Evolutionary conservation across 2,329 filamentous ascomycete species (phyloP).

Genomic region (Aspergillus puulaauensis): DNA sequence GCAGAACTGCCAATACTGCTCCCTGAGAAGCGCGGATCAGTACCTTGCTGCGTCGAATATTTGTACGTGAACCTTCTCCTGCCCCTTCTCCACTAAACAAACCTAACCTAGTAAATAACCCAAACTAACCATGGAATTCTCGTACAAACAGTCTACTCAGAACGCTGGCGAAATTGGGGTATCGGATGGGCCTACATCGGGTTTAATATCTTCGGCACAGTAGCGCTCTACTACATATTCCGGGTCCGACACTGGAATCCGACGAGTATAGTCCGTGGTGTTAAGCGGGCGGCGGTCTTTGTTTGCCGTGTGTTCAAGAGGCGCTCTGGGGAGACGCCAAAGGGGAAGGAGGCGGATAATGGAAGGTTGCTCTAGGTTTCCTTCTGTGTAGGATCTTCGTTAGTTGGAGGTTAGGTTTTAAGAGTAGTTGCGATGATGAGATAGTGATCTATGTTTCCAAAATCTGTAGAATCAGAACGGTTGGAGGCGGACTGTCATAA

Average conservation of each 20-base stretch:
- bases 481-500: background rate
- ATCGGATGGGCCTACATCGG: conserved; percentile 60
- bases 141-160: conserved; percentile 44
- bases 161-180: conserved; percentile 70
- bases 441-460: background rate
- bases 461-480: background rate
- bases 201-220: conserved; percentile 58
- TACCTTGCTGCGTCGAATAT: conserved; percentile 48
- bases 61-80: conserved; percentile 19
- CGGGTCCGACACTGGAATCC: conserved; percentile 45
- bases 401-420: background rate
- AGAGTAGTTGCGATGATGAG: background rate
- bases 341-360: conserved; percentile 32
- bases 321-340: conserved; percentile 29
- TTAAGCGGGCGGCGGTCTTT: conserved; percentile 21
- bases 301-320: conserved; percentile 33
- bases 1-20: conserved; percentile 52
- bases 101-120: background rate
- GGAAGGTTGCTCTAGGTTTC: conserved; percentile 21
- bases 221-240: conserved; percentile 55
- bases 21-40: conserved; percentile 38
- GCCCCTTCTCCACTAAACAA: background rate
- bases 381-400: background rate
- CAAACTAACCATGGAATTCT: conserved; percentile 2
- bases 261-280: conserved; percentile 25